Base-by-base conservation (phyloP, 495 filamentous ascomycete genomes). In the Penicillium steckii region DNA sequence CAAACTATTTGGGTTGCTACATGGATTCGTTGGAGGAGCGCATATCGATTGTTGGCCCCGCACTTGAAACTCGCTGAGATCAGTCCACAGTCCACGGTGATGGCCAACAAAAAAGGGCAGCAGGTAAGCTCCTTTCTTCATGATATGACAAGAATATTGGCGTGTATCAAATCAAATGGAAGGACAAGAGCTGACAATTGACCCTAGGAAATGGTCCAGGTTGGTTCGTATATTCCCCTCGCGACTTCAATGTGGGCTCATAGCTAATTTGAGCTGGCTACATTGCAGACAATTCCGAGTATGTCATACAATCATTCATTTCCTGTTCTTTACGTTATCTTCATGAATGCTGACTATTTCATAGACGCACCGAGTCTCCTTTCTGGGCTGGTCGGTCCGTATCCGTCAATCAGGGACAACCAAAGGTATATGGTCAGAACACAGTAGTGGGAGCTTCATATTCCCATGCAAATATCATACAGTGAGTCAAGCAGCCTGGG, bases 121-220 rank as follows among this genome's bases (percentile, higher is more conserved):
- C 87, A 91, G 85, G 89, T 91, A 69, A 68, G 82, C 69, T 35
- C 43, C 8, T 18, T 24, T 12, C 50, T 46, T 25, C 10, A 22
- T 15, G 27, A 48, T 44, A 51, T n/a, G 48, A 48, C 32, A 35
- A 8, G 6, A 7, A 13, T 8, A 35, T 35, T 35, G 13, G n/a
- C 26, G 26, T 10, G 10, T 5, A 27, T 27, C 26, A 9, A 32
- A 4, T 12, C 3, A 32, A 40, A 21, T 15, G 29, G n/a, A 15
- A 27, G 9, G 12, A 19, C 15, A 21, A 41, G 38, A 55, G 42
- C 56, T 73, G 30, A 71, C 52, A 9, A 26, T 48, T 35, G 46
- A 18, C 8, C 41, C 66, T n/a, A 97, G 92, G 93, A 98, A 83
- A 98, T 98, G 94, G 89, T 96, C 56, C 93, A 98, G 86, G 91